Evolutionary conservation across 345 rosid species (phyloP), one percentile per base, ranked within the genome.

Genomic region (Brassica rapa): DNA sequence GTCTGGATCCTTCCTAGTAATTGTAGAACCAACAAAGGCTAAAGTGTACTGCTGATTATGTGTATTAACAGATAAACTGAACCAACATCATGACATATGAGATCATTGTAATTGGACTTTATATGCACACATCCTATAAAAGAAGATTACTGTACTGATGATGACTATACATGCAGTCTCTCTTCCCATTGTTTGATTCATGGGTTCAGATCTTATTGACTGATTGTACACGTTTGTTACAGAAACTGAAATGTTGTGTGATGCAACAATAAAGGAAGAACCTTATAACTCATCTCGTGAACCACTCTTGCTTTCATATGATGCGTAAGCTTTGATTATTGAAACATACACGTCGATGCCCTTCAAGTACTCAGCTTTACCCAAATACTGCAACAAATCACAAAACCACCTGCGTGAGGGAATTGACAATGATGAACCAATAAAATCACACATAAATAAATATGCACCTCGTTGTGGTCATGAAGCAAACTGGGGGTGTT

Each of bases 401-500:
- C 29, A 49, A 73, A 73, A 72, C 61, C 1, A 53, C n/a, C 11
- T 12, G 15, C 2, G 61, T 83, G 15, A 73, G 60, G 25, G 37
- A 64, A 68, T 1, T 72, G 37, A 55, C 0, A 51, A 46, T 16
- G 8, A 49, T 62, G 5, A 30, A 64, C 9, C 8, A 37, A 37
- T 2, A 5, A 21, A n/a, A 39, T 15, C 55, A 21, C 29, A 25
- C 29, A 25, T 32, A 32, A 4, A 32, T 32, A 32, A 35, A 69
- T 25, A 25, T 25, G 29, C 29, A 16, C 32, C 99, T 95, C 99
- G 62, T 95, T 90, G 77, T 95, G 99, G 83, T 86, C 97, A 70
- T 95, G 99, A 75, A 95, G 89, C 71, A 95, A 87, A 68, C 87
- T 32, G 55, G 97, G 99, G 16, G 98, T 95, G 79, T 95, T 89